Evolutionary conservation across 805 yeast species (phyloP).

Genomic region (Saccharomyces kudriavzevii): DNA sequence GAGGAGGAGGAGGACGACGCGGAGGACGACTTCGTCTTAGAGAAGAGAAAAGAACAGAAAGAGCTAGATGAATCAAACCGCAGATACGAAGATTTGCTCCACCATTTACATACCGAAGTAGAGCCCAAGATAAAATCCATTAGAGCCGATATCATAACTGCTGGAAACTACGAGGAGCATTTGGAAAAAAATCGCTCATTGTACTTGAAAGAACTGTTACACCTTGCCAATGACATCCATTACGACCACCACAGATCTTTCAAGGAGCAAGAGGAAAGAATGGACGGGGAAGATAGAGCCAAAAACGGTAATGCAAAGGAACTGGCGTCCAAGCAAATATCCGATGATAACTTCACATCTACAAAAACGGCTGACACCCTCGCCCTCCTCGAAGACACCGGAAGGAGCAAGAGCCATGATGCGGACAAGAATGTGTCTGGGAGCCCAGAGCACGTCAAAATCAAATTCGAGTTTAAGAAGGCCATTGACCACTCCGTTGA

Average conservation of each 20-base stretch:
- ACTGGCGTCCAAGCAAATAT: not conserved
- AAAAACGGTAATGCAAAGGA: slow-evolving; percentile 1
- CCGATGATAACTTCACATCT: not conserved
- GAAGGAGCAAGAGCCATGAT: not conserved
- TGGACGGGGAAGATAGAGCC: slow-evolving; percentile 14
- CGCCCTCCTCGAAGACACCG: not conserved
- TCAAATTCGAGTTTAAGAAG: slow-evolving; percentile 21
- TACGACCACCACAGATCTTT: slow-evolving; percentile 23
- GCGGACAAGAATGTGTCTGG: not conserved
- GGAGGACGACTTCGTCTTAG: slow-evolving; percentile 7
- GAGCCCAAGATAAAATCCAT: slow-evolving; percentile 16
- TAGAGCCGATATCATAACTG: slow-evolving; percentile 9
- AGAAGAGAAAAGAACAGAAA: slow-evolving; percentile 9
- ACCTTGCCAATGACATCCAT: slow-evolving; percentile 15
- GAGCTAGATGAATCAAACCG: slow-evolving; percentile 10
- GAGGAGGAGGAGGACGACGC: slow-evolving; percentile 13
- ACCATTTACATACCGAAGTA: slow-evolving; percentile 7
- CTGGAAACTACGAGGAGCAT: slow-evolving; percentile 12
- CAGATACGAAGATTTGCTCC: slow-evolving; percentile 13
- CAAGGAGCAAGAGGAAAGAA: slow-evolving; percentile 16
- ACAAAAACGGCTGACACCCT: not conserved
- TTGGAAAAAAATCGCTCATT: slow-evolving; percentile 11
- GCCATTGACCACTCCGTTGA: slow-evolving; percentile 15
- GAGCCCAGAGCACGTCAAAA: slow-evolving; percentile 12
- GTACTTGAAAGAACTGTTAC: slow-evolving; percentile 19